Conservation (phyloP, 148 eudicot species). For the Beta vulgaris region DNA sequence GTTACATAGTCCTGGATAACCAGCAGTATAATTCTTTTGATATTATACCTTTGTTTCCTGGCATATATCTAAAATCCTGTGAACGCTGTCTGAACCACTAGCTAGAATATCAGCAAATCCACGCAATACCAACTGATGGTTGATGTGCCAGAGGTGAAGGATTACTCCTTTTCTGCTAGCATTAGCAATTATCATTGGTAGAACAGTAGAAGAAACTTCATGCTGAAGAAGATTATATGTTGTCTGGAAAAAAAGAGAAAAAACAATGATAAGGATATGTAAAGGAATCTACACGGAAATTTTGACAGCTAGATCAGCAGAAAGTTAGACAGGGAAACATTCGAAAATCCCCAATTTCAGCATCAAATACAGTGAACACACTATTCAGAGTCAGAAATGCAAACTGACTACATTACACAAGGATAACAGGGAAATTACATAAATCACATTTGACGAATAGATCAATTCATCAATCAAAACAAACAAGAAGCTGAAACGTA, state of each 20-base stretch:
- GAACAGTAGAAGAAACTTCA: constrained; percentile 62
- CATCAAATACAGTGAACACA: not conserved
- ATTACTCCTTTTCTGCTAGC: constrained; percentile 42
- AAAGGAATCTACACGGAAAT: not conserved
- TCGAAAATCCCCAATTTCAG: not conserved
- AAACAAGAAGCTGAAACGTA: not conserved
- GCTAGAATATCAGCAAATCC: constrained; percentile 57
- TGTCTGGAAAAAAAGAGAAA: constrained; percentile 48
- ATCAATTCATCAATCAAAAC: not conserved
- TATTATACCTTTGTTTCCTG: constrained; percentile 71
- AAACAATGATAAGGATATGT: not conserved
- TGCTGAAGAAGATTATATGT: constrained; percentile 75
- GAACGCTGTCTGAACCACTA: constrained; percentile 46
- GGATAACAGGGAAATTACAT: not conserved
- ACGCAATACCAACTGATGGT: constrained; percentile 53
- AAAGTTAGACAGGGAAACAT: not conserved
- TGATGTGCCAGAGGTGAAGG: constrained; percentile 72
- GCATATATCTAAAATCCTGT: constrained; percentile 62
- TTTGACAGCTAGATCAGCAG: not conserved
- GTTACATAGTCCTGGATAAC: not conserved
- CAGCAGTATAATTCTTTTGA: not conserved
- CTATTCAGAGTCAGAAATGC: not conserved
- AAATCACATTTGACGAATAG: not conserved
- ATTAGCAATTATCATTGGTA: constrained; percentile 51
- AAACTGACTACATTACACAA: not conserved